phyloP scores from a whole-genome alignment of 495 filamentous ascomycete species.

The Xylaria flabelliformis region DNA sequence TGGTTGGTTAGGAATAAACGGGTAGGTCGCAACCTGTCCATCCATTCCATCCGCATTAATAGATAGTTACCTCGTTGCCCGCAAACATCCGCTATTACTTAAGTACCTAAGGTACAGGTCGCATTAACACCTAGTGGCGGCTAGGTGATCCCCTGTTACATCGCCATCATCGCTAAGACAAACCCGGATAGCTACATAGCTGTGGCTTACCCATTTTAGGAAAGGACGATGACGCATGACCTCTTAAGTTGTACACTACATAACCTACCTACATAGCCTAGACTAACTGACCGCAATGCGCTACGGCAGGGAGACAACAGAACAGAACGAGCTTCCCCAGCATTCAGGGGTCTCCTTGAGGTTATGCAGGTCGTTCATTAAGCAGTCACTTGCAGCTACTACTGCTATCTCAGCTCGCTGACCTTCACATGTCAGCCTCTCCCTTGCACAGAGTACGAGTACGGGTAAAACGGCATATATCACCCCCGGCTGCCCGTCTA shows the following conservation, averaged over 20 bases:
- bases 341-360: not conserved
- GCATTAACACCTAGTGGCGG: not conserved
- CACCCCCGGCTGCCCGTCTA: no score
- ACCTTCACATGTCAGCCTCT: slow-evolving; percentile 11
- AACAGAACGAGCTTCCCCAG: not conserved
- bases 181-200: not conserved
- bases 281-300: not conserved
- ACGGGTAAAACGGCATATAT: slow-evolving; percentile 11
- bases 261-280: no score
- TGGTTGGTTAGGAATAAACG: not conserved
- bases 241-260: not conserved
- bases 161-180: not conserved
- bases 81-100: no score
- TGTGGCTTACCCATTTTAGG: not conserved
- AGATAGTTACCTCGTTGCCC: no score
- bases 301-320: not conserved
- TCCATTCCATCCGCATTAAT: not conserved
- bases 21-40: not conserved
- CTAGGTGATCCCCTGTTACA: not conserved
- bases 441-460: not conserved
- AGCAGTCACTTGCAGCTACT: not conserved
- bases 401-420: not conserved
- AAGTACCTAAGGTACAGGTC: not conserved
- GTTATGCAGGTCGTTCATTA: not conserved
- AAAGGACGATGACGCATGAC: slow-evolving; percentile 13